Percentiles rank a stretch among this genome's conserved stretches.
phyloP scores from a whole-genome alignment of 495 filamentous ascomycete species.

The Penicillium flavigenum region DNA sequence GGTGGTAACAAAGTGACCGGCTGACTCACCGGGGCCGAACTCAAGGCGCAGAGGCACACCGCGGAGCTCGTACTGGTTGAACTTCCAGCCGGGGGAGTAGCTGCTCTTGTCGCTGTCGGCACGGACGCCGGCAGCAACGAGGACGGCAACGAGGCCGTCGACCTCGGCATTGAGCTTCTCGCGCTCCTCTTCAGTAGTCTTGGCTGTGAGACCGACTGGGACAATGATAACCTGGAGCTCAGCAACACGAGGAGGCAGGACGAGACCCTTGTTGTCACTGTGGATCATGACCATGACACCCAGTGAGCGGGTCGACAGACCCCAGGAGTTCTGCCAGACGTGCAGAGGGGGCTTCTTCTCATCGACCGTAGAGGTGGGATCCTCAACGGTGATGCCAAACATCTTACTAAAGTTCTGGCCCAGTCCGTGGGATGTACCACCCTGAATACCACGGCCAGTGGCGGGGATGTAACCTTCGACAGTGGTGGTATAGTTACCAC shows the following conservation, averaged over 20 bases:
- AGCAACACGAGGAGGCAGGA: conserved; percentile 88
- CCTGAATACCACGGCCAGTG: conserved; percentile 95
- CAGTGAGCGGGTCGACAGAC: conserved; percentile 90
- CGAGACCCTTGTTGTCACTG: conserved; percentile 88
- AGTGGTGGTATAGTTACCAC: conserved; percentile 92
- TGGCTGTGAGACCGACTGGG: conserved; percentile 90
- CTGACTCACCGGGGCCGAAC: conserved; percentile 90
- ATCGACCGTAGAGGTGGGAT: conserved; percentile 73
- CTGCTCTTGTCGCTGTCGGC: conserved; percentile 73
- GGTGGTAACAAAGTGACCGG: conserved; percentile 76
- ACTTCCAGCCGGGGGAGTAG: conserved; percentile 94
- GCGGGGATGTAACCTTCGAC: conserved; percentile 87
- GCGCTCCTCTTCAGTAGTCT: conserved; percentile 74
- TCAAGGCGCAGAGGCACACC: conserved; percentile 92
- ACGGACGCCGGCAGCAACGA: conserved; percentile 67
- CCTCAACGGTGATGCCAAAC: conserved; percentile 96
- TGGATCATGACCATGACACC: conserved; percentile 99
- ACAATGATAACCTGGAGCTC: conserved; percentile 82
- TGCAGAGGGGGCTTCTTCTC: conserved; percentile 67
- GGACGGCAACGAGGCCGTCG: conserved; percentile 60
- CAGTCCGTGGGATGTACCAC: conserved; percentile 88
- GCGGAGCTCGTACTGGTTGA: conserved; percentile 96
- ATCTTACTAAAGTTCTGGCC: conserved; percentile 98
- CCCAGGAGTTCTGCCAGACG: conserved; percentile 99
- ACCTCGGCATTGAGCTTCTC: conserved; percentile 68